These are phyloP conservation scores for Fusarium burgessii DNA, from an alignment of 2,329 filamentous ascomycete species.

Conservation along the genomic window DNA sequence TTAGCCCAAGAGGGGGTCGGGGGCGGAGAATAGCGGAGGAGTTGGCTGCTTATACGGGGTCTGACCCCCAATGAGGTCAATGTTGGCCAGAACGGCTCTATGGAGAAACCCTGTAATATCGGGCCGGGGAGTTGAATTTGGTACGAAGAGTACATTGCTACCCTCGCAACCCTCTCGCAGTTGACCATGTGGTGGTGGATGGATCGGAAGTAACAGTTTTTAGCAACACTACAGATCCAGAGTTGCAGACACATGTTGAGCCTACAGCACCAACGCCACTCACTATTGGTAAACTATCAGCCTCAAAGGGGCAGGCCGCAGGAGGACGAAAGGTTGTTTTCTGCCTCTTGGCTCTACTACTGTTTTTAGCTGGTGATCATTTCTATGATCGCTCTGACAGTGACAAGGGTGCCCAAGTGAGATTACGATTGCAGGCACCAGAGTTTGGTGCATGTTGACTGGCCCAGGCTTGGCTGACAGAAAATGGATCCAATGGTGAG, in stretches of 20 bases:
- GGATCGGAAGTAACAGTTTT: constrained; percentile 30
- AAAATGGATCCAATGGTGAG: constrained; percentile 5
- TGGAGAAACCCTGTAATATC: constrained; percentile 45
- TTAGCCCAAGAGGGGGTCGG: constrained; percentile 7
- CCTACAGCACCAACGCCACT: constrained; percentile 9
- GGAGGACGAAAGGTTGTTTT: constrained; percentile 21
- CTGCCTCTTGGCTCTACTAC: neutral
- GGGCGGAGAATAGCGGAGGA: constrained; percentile 38
- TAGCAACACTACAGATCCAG: constrained; percentile 16
- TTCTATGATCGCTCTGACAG: constrained; percentile 24
- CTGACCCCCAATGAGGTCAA: constrained; percentile 44
- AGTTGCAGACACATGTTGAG: constrained; percentile 1
- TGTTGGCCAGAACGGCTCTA: constrained; percentile 33
- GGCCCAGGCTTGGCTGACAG: constrained; percentile 7
- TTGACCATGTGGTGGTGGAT: constrained; percentile 21
- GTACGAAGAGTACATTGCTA: constrained; percentile 25
- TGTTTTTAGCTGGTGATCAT: constrained; percentile 33
- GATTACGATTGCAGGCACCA: constrained; percentile 26
- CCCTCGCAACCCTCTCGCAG: constrained; percentile 11
- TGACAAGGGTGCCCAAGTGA: constrained; percentile 9
- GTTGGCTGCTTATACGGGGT: constrained; percentile 41
- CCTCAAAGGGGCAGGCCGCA: constrained; percentile 40
- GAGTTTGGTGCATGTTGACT: constrained; percentile 32
- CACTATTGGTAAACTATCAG: constrained; percentile 29
- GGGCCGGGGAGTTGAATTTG: constrained; percentile 17